Percentiles rank a stretch among this genome's conserved stretches.
Evolutionary conservation across 257 asterid species (phyloP).

Genomic region (Solanum chiquidenum): DNA sequence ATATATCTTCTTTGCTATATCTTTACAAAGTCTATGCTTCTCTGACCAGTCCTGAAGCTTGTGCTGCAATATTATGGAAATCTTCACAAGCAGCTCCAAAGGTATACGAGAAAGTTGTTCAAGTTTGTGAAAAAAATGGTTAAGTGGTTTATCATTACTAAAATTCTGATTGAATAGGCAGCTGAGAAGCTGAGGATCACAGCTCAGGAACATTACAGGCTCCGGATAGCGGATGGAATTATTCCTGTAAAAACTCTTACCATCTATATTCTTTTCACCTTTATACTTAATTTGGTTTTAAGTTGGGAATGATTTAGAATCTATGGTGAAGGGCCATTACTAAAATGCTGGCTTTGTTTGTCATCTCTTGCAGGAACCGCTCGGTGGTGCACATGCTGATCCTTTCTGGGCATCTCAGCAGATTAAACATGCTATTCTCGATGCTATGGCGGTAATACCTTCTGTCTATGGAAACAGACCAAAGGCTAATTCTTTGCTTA

Average conservation of each 20-base stretch:
- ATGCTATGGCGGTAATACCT: conserved; percentile 59
- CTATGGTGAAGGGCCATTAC: neutral
- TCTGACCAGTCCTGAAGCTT: conserved; percentile 81
- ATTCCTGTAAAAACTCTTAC: conserved; percentile 48
- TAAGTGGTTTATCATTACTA: conserved; percentile 10
- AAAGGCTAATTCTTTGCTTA: neutral
- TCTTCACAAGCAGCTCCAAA: conserved; percentile 70
- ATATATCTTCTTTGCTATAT: neutral
- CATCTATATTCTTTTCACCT: neutral
- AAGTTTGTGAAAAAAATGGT: conserved; percentile 9
- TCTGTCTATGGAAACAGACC: neutral
- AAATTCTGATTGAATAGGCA: conserved; percentile 50
- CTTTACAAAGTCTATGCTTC: neutral
- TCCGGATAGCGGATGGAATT: conserved; percentile 56
- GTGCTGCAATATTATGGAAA: conserved; percentile 95
- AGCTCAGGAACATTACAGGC: conserved; percentile 57
- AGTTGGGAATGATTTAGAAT: neutral
- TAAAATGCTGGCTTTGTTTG: neutral
- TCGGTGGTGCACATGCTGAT: conserved; percentile 97
- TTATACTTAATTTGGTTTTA: neutral
- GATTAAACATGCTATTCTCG: conserved; percentile 65
- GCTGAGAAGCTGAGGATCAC: conserved; percentile 89
- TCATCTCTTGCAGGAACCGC: conserved; percentile 63
- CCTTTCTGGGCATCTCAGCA: conserved; percentile 91
- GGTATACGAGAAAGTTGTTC: conserved; percentile 24